Evolutionary conservation across 116 monocot species (phyloP), one percentile per base, ranked within the genome.

Genomic region (Phalaenopsis hybrid): DNA sequence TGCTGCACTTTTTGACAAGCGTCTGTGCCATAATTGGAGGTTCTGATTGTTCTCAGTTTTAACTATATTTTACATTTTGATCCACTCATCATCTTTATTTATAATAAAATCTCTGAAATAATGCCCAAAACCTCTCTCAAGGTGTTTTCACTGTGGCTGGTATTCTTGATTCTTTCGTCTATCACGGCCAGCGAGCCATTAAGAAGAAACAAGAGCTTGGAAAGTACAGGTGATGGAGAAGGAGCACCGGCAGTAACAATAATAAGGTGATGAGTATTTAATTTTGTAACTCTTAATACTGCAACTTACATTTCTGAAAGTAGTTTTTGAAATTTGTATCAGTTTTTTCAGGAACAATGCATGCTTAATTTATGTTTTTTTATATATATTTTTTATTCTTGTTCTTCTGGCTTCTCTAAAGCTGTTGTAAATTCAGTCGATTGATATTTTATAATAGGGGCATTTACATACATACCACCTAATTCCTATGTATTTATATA

Each of bases 171-270:
- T 89, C 98, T 5, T 95, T 95, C 78, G 79, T 93, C 3, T 95
- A 98, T 81, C 92, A 98, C 79, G 98, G 98, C 17, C 95, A 92
- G 58, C 89, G 89, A 20, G 93, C 93, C 33, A 90, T 98, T 50
- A 98, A 90, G 87, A 98, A 92, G 87, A 98, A 98, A 86, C 89
- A 91, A 83, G 90, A 98, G 74, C 78, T 98, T 6, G 98, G 98
- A 20, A 98, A 98, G 82, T 86, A 87, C 68, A 88, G 85, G 34
- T 97, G 87, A 94, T 65, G 65, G 25, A 65, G 13, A 58, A 23
- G 23, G 8, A 65, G 25, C 21, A 23, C 8, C 65, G 2, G 65
- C 65, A 5, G 65, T 13, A 65, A 9, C 25, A 23, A 6, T 20
- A 61, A n/a, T 23, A 23, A 21, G n/a, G 65, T 65, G 8, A 65